Evolutionary conservation across 2,329 filamentous ascomycete species (phyloP), one percentile per base, ranked within the genome.

Genomic region (Emergomyces pasteurianus): DNA sequence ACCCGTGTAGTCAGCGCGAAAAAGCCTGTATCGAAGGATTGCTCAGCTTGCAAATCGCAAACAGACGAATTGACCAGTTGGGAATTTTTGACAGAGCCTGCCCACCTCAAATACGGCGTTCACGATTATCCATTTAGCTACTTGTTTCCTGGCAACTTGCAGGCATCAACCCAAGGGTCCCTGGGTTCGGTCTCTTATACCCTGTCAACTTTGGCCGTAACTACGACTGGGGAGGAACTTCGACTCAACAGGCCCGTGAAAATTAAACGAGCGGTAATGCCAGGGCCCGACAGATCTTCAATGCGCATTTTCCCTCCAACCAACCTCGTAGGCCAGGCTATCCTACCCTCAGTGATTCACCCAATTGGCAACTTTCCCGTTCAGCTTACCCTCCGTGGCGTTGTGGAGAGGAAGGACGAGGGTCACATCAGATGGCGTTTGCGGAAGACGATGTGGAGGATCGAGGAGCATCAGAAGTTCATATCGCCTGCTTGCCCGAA

Each of bases 241-340:
- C 84, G 81, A 66, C 83, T 90, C 68, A 81, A 83, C 63, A 84
- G 85, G 68, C 81, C 82, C 10, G 79, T 97, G 52, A 80, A 86
- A 60, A 82, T 97, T 66, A 87, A 87, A 77, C 89, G 92, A 63
- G 88, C 91, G 40, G 83, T 97, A 31, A 81, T 87, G 59, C 84
- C 89, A 2, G 88, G 90, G 56, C 81, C 83, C 59, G 90, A 95
- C 63, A 92, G 95, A 75, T 87, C 92, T 75, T 95, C 89, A 18
- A 86, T 96, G 64, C 90, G 92, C 70, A 89, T 97, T 70, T 99
- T 99, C 76, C 94, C 92, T 55, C 92, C 94, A 0, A 99, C 94
- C 66, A 94, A 95, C 76, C 86, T 99, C 69, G 92, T 90, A 66
- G 89, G 90, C 62, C 87, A 86, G 69, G 88, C 94, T 64, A 86